Evolutionary conservation across 2,329 filamentous ascomycete genomes (phyloP).

Genomic region (Drechslerella dactyloides): DNA sequence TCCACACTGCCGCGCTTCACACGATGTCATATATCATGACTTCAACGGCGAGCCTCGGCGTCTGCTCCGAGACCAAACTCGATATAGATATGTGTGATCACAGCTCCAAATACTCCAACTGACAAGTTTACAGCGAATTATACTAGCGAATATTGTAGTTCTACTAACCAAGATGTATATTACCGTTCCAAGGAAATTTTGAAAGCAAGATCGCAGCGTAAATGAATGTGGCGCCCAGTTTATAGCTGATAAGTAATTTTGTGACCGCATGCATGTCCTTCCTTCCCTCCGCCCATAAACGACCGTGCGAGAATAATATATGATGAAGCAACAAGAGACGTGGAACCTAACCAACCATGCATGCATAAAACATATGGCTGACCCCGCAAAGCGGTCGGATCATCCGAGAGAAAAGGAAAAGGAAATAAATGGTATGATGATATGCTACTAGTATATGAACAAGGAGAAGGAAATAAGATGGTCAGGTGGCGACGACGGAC

Average conservation of each 20-base stretch:
- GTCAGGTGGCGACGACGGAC: background rate
- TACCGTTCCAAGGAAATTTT: slow-evolving; percentile 1
- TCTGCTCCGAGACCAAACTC: too few species aligned
- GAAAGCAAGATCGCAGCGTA: background rate
- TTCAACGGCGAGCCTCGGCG: too few species aligned
- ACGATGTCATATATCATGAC: too few species aligned
- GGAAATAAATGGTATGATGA: background rate
- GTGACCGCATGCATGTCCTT: too few species aligned
- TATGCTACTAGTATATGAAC: background rate
- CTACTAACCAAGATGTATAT: background rate
- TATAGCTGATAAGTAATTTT: background rate
- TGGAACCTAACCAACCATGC: slow-evolving; percentile 1
- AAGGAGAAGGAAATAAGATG: background rate
- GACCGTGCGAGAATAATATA: background rate
- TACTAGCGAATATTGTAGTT: background rate
- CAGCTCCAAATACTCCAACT: too few species aligned
- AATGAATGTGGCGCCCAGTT: background rate
- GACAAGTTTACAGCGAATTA: too few species aligned
- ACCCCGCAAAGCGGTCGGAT: background rate
- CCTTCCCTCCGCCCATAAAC: background rate
- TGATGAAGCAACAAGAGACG: background rate
- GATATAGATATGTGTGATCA: too few species aligned
- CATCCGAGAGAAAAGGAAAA: background rate
- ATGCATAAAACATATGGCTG: background rate
- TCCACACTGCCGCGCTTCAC: too few species aligned